Conservation (phyloP, 495 filamentous ascomycete genomes). For the Aspergillus mulundensis region DNA sequence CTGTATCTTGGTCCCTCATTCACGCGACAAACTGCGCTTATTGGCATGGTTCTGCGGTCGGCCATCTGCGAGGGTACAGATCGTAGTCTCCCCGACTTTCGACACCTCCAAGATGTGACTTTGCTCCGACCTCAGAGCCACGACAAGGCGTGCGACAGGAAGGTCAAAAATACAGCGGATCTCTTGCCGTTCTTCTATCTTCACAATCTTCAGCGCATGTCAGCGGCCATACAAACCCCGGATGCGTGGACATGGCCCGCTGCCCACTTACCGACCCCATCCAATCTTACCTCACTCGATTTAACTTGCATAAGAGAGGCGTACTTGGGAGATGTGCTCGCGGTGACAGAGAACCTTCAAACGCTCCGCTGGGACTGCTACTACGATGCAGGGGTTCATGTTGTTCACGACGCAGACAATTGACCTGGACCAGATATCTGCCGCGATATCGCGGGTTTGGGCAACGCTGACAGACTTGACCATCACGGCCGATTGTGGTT, state of each 20-base stretch:
- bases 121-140: not conserved
- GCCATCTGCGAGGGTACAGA: constrained; percentile 15
- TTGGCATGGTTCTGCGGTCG: constrained; percentile 17
- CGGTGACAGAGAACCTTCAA: no score
- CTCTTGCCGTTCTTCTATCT: constrained; percentile 20
- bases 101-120: not conserved
- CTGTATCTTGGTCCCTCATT: constrained; percentile 16
- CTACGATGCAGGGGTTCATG: no score
- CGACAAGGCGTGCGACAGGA: constrained; percentile 6
- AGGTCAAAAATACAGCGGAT: constrained; percentile 17
- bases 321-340: no score
- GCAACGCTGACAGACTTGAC: not conserved
- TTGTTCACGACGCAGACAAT: not conserved
- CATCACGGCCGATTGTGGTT: not conserved
- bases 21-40: constrained; percentile 12
- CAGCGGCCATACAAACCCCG: constrained; percentile 18
- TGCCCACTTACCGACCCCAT: constrained; percentile 7
- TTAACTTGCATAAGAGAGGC: no score
- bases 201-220: constrained; percentile 13
- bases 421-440: not conserved
- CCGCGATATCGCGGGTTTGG: not conserved
- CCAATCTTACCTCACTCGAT: constrained; percentile 15
- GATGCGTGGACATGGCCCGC: constrained; percentile 14
- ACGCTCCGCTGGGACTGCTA: no score
- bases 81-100: constrained; percentile 1